phyloP scores from a whole-genome alignment of 345 rosid genomes.

The Mangifera indica region DNA sequence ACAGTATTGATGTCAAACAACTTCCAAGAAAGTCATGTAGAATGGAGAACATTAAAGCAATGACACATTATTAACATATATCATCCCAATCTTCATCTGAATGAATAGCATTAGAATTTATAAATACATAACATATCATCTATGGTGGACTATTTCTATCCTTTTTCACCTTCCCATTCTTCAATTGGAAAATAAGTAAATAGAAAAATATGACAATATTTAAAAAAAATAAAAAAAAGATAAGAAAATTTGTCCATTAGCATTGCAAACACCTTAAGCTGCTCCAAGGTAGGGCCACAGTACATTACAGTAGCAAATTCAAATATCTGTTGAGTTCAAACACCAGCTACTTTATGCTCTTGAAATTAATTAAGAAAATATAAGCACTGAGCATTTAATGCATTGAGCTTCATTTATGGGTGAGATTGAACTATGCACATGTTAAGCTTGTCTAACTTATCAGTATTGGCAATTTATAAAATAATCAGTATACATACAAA shows the following conservation, averaged over 20 bases:
- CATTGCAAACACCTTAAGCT: not conserved
- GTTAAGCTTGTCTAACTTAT: slow-evolving; percentile 7
- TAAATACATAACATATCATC: not conserved
- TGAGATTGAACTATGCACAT: not conserved
- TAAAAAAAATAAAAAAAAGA: not conserved
- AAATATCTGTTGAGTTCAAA: not conserved
- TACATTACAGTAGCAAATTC: not conserved
- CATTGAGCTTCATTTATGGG: not conserved
- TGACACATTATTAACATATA: not conserved
- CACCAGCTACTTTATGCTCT: not conserved
- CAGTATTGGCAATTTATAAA: too few species aligned
- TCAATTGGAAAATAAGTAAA: not conserved
- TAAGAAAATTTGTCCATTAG: slow-evolving; percentile 5
- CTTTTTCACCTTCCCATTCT: not conserved
- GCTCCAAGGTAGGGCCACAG: not conserved
- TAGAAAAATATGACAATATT: not conserved
- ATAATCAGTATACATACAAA: not conserved
- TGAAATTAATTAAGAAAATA: not conserved
- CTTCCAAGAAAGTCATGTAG: slow-evolving; percentile 4
- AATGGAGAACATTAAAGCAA: slow-evolving; percentile 8
- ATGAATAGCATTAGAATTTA: not conserved
- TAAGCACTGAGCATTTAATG: not conserved
- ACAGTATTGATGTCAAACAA: slow-evolving; percentile 7
- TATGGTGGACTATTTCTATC: not conserved
- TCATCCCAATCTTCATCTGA: not conserved